Conservation (phyloP, 768 basidiomycete genomes). For the Rhodotorula babjevae region DNA sequence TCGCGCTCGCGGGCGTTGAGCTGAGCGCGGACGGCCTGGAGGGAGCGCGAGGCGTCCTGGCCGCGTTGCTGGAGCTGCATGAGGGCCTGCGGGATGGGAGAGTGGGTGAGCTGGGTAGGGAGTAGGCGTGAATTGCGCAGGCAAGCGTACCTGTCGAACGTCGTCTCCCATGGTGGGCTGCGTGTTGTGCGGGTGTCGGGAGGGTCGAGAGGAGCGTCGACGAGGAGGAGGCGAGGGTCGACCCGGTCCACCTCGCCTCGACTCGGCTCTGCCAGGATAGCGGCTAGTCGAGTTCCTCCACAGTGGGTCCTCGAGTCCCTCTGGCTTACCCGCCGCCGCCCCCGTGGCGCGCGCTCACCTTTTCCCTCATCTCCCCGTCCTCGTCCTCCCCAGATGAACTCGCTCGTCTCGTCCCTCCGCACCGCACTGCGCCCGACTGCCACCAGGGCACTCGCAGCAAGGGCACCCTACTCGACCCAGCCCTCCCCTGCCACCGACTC, state of each 20-base stretch:
- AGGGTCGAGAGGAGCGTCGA: not conserved
- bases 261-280: not conserved
- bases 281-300: too few relatives aligned
- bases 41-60: constrained; percentile 25
- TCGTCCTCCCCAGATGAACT: constrained; percentile 9
- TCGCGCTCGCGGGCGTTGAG: constrained; percentile 27
- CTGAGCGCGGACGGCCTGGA: constrained; percentile 17
- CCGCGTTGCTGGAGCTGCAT: constrained; percentile 33
- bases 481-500: not conserved
- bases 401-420: constrained; percentile 10
- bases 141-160: constrained; percentile 18
- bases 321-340: not conserved
- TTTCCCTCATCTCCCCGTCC: too few relatives aligned
- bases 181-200: not conserved
- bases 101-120: not conserved
- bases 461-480: not conserved
- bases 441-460: not conserved
- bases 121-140: not conserved
- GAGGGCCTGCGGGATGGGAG: constrained; percentile 18
- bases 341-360: not conserved
- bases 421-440: not conserved
- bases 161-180: constrained; percentile 26
- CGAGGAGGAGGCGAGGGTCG: not conserved
- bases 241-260: not conserved
- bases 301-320: not conserved